Percentiles rank a stretch among this genome's conserved stretches.
phyloP scores from a whole-genome alignment of 2,329 filamentous ascomycete species.

The Ophiostoma sp. region DNA sequence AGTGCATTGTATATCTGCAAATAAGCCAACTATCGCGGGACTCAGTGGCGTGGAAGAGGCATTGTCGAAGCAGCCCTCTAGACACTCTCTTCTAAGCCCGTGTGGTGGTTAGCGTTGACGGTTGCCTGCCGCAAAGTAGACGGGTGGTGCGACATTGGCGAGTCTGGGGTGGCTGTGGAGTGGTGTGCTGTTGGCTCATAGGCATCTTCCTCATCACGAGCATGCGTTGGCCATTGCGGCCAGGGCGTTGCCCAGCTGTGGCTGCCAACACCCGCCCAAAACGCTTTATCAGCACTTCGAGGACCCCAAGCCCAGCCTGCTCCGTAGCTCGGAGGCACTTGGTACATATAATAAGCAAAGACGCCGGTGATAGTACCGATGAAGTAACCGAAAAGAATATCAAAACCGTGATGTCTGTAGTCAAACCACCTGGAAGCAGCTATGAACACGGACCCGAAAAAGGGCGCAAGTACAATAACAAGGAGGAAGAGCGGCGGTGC shows the following conservation, averaged over 20 bases:
- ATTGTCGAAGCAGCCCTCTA: not conserved
- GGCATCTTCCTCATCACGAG: slow-evolving; percentile 32
- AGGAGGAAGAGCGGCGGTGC: slow-evolving; percentile 78
- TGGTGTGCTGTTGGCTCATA: not conserved
- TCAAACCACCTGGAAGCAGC: slow-evolving; percentile 81
- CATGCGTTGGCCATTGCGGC: slow-evolving; percentile 8
- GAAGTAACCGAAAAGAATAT: slow-evolving; percentile 77
- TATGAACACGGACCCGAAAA: slow-evolving; percentile 73
- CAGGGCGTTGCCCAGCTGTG: slow-evolving; percentile 44
- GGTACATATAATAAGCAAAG: slow-evolving; percentile 79
- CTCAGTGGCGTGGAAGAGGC: too few species aligned
- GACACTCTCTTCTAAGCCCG: not conserved
- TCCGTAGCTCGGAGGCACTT: slow-evolving; percentile 70
- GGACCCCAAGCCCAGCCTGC: slow-evolving; percentile 89
- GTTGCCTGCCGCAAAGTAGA: not conserved
- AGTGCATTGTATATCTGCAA: too few species aligned
- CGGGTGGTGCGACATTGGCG: not conserved
- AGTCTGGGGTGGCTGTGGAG: not conserved
- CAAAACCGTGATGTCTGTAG: slow-evolving; percentile 87
- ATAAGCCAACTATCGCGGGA: too few species aligned
- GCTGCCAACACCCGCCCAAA: slow-evolving; percentile 67
- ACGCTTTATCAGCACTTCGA: slow-evolving; percentile 61
- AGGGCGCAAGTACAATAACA: slow-evolving; percentile 62
- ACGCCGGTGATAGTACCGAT: slow-evolving; percentile 68
- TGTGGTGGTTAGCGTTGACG: not conserved